Base-by-base conservation (phyloP, 805 yeast genomes). In the Schizosaccharomyces cryophilus region DNA sequence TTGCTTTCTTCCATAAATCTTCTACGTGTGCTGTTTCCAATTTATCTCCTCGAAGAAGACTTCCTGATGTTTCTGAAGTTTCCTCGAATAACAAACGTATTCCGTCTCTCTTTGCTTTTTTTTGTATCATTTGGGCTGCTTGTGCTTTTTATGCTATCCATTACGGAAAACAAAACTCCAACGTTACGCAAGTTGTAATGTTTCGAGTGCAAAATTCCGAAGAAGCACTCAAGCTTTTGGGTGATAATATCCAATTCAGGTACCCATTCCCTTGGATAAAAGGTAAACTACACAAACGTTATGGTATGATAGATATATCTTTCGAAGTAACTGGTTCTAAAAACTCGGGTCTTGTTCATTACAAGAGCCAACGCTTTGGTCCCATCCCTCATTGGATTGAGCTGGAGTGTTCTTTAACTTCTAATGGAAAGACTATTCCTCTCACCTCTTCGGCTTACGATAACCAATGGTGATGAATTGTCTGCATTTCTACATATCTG, bases 141-240 rank as follows among this genome's bases (percentile, higher is more conserved):
- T 21, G 35, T 51, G 56, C 56, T 4, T 17, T 51, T 17, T 51
- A 19, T 21, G 56, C 56, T n/a, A 51, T 51, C 29, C 56, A 51
- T 17, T 51, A 51, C 29, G 56, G 56, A n/a, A 51, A 51, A 29
- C 56, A 51, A 51, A 51, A 51, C 56, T 51, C 56, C 30, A 51
- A 51, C 17, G 56, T 51, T 17, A 51, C 56, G 13, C 56, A 51
- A 26, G 17, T 29, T 17, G 56, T 51, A 5, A 51, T 51, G 56
- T 29, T 24, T 29, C 30, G 56, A 24, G 56, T 56, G 26, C 60
- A 40, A 24, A 45, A 35, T 19, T 56, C 60, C 3, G 13, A 29
- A 13, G 60, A 21, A 21, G 60, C 60, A 15, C 47, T 17, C 1
- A n/a, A 11, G n/a, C 47, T 56, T 9, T 13, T 56, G 21, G 60